Evolutionary conservation across 176 grass and related monocot species (phyloP).

Genomic region (Zea luxurians): DNA sequence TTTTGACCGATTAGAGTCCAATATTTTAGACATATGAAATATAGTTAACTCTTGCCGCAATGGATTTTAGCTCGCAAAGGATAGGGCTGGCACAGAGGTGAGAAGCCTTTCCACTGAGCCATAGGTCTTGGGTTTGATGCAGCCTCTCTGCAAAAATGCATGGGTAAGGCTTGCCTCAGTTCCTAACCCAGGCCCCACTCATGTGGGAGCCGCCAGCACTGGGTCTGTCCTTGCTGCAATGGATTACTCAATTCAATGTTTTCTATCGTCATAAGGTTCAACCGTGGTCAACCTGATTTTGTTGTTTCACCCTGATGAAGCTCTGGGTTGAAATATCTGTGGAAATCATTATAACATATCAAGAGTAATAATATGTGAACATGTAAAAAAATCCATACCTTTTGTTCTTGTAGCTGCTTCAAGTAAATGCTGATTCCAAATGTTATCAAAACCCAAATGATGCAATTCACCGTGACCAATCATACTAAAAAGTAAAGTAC

Average conservation of each 20-base stretch:
- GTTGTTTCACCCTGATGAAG: neutral
- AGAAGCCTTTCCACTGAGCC: too few relatives aligned
- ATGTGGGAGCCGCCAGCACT: too few relatives aligned
- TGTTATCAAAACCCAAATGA: conserved; percentile 10
- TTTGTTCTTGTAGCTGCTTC: conserved; percentile 11
- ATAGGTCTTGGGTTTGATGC: too few relatives aligned
- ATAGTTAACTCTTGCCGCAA: neutral
- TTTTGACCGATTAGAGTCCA: neutral
- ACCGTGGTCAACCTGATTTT: neutral
- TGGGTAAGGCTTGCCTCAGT: too few relatives aligned
- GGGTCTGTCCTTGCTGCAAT: neutral
- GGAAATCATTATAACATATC: conserved; percentile 4
- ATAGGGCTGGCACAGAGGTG: too few relatives aligned
- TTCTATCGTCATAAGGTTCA: neutral
- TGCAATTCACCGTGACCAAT: conserved; percentile 6
- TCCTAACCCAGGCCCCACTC: too few relatives aligned
- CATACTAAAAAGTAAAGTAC: conserved; percentile 31
- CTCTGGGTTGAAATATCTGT: conserved; percentile 4
- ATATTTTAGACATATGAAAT: neutral
- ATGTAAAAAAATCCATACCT: conserved; percentile 11
- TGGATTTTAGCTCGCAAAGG: too few relatives aligned
- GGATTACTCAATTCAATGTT: conserved; percentile 11
- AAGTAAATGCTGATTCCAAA: conserved; percentile 24
- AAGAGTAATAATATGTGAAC: conserved; percentile 5
- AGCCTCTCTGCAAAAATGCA: too few relatives aligned